Conservation (phyloP, 768 basidiomycete species). For the Galerina marginata region DNA sequence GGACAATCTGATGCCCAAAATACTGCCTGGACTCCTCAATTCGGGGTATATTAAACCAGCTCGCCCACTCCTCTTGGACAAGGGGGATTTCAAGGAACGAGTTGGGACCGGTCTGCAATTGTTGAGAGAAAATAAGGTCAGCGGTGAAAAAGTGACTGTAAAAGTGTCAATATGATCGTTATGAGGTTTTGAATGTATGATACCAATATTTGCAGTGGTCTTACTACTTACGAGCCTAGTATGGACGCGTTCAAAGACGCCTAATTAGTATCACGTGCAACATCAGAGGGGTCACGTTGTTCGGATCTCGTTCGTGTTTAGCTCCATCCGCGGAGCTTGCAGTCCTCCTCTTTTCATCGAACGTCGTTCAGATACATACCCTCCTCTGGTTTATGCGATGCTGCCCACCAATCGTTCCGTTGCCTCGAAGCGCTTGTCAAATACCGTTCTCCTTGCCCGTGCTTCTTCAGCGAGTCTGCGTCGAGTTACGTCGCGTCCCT, state of each 20-base stretch:
- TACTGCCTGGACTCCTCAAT: conserved; percentile 47
- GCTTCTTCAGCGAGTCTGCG: conserved; percentile 14
- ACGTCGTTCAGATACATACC: not conserved
- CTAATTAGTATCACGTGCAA: conserved; percentile 10
- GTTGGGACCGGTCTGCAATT: conserved; percentile 48
- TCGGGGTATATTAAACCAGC: conserved; percentile 46
- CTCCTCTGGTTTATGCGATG: conserved; percentile 25
- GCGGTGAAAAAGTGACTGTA: conserved; percentile 55
- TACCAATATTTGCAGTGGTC: no score
- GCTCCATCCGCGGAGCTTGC: not conserved
- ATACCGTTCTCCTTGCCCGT: conserved; percentile 16
- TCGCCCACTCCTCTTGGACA: conserved; percentile 43
- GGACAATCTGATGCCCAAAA: conserved; percentile 49
- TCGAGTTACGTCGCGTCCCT: conserved; percentile 18
- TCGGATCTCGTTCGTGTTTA: conserved; percentile 21
- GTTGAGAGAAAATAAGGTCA: conserved; percentile 51
- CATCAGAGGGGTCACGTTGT: conserved; percentile 10
- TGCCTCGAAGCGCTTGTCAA: conserved; percentile 33
- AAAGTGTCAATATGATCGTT: conserved; percentile 6
- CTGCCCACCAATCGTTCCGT: conserved; percentile 43
- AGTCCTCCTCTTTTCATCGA: not conserved
- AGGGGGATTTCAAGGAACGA: conserved; percentile 48
- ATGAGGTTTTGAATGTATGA: not conserved
- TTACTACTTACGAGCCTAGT: not conserved
- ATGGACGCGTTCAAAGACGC: not conserved